phyloP scores from a whole-genome alignment of 164 flowering plant species.

The Protea cynaroides region DNA sequence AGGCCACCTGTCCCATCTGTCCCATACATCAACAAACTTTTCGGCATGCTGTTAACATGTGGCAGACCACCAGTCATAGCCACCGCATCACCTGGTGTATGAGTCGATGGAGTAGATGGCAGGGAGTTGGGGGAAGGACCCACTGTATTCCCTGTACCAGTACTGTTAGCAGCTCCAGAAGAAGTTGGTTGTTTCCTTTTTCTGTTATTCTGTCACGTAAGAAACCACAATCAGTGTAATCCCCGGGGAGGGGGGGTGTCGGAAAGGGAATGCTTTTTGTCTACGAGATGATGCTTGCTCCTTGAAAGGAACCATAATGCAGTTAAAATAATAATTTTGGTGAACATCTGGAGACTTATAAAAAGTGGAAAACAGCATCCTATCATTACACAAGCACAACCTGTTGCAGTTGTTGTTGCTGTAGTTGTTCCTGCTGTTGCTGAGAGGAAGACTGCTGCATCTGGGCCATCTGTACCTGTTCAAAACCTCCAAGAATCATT shows the following conservation, averaged over 20 bases:
- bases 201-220: constrained; percentile 47
- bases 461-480: constrained; percentile 61
- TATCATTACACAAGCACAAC: constrained; percentile 20
- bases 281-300: background rate
- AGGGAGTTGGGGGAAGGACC: constrained; percentile 83
- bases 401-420: constrained; percentile 66
- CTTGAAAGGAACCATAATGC: too few relatives aligned
- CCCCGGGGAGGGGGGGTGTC: too few relatives aligned
- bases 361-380: background rate
- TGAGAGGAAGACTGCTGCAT: constrained; percentile 64
- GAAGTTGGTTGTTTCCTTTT: constrained; percentile 74
- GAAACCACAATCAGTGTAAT: constrained; percentile 8
- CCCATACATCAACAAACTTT: constrained; percentile 65
- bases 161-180: constrained; percentile 83
- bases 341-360: too few relatives aligned
- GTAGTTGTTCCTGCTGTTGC: constrained; percentile 68
- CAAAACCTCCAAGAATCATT: constrained; percentile 3
- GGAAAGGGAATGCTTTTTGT: background rate
- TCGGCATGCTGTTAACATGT: constrained; percentile 53
- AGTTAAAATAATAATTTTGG: too few relatives aligned
- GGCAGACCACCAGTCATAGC: constrained; percentile 44
- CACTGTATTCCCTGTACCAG: constrained; percentile 74
- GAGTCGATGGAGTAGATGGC: constrained; percentile 59
- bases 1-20: constrained; percentile 71
- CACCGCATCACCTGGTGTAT: constrained; percentile 74